Conservation (phyloP, 2,329 filamentous ascomycete species). For the Trichoderma sp. region DNA sequence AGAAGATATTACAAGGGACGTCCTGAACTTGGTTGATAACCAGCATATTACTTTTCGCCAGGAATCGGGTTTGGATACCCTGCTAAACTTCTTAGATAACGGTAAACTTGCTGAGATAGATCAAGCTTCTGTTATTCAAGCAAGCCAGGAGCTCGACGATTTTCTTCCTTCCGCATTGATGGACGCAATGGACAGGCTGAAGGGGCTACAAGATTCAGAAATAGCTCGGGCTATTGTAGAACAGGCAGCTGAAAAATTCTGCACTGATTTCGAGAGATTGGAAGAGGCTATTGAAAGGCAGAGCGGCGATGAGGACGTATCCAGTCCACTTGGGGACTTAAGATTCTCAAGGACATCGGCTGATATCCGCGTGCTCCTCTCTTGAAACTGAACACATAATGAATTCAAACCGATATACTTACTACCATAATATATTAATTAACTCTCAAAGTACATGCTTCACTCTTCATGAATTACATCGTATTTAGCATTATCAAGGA, state of each 20-base stretch:
- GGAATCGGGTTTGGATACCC: slow-evolving; percentile 69
- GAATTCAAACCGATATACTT: neutral
- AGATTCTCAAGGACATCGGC: slow-evolving; percentile 58
- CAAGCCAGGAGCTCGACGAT: slow-evolving; percentile 78
- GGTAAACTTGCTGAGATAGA: slow-evolving; percentile 27
- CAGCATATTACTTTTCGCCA: slow-evolving; percentile 74
- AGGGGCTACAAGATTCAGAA: slow-evolving; percentile 68
- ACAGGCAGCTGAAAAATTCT: slow-evolving; percentile 80
- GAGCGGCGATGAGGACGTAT: slow-evolving; percentile 36
- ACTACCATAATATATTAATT: neutral
- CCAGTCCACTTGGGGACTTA: slow-evolving; percentile 30
- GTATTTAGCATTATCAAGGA: neutral
- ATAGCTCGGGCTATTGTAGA: slow-evolving; percentile 77
- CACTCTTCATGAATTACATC: neutral
- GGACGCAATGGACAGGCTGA: slow-evolving; percentile 83
- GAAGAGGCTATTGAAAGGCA: slow-evolving; percentile 52
- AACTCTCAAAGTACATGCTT: neutral
- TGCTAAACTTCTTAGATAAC: slow-evolving; percentile 60
- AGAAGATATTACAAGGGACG: slow-evolving; percentile 55
- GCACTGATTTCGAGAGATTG: slow-evolving; percentile 72
- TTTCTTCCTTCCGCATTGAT: slow-evolving; percentile 92
- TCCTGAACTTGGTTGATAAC: slow-evolving; percentile 60
- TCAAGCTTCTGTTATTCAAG: slow-evolving; percentile 53
- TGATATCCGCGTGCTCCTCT: slow-evolving; percentile 60
- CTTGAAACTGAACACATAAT: neutral